Conservation (phyloP, 2,329 filamentous ascomycete species). For the Beauveria scarabaeidicola region DNA sequence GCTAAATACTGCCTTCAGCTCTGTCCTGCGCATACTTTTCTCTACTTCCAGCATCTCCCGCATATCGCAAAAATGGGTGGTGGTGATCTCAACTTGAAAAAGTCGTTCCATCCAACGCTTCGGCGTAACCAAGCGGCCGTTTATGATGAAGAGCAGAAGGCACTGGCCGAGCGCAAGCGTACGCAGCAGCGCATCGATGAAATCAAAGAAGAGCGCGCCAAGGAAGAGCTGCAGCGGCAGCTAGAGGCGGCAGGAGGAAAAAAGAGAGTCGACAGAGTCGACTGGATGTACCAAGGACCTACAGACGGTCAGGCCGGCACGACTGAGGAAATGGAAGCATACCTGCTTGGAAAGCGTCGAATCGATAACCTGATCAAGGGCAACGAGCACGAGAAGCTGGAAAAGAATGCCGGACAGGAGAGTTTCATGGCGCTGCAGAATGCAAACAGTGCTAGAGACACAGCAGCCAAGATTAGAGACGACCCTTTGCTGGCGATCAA, state of each 20-base stretch:
- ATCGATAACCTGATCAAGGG: constrained; percentile 78
- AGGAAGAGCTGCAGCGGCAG: constrained; percentile 83
- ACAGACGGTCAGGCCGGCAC: constrained; percentile 66
- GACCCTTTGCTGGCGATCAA: constrained; percentile 92
- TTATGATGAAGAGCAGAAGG: constrained; percentile 86
- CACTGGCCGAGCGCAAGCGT: constrained; percentile 87
- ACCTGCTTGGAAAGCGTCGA: constrained; percentile 81
- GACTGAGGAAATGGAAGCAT: constrained; percentile 86
- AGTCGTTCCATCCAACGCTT: constrained; percentile 87
- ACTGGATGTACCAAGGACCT: constrained; percentile 97
- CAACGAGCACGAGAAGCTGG: constrained; percentile 69
- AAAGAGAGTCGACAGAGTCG: constrained; percentile 73
- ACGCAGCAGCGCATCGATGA: constrained; percentile 89
- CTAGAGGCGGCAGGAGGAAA: constrained; percentile 82
- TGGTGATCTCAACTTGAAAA: constrained; percentile 91
- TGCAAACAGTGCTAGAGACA: constrained; percentile 70
- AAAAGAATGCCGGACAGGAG: constrained; percentile 61
- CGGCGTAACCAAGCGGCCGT: constrained; percentile 86
- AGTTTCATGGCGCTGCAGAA: constrained; percentile 54
- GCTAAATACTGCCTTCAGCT: neutral
- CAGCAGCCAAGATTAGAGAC: constrained; percentile 75
- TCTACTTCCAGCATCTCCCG: neutral
- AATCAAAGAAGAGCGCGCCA: constrained; percentile 83
- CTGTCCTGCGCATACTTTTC: constrained; percentile 12
- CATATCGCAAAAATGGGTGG: constrained; percentile 63